These are phyloP conservation scores for Tylopilus balloui DNA, from an alignment of 768 basidiomycete genomes.

Conservation along the genomic window DNA sequence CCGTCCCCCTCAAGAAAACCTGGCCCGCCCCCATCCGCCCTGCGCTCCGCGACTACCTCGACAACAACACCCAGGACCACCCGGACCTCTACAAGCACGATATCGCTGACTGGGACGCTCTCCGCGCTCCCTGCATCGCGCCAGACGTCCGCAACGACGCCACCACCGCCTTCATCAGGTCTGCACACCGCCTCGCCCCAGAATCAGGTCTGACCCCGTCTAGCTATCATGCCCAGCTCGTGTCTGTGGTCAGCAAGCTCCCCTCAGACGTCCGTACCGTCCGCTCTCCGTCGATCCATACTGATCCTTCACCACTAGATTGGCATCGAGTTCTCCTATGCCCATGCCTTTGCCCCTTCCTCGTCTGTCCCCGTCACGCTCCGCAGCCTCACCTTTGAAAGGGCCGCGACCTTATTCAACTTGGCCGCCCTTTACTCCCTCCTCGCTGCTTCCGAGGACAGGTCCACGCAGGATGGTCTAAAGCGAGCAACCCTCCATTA, in stretches of 20 bases:
- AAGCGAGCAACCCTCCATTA: constrained; percentile 70
- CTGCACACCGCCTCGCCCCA: constrained; percentile 25
- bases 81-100: constrained; percentile 84
- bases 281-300: constrained; percentile 3
- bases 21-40: constrained; percentile 50
- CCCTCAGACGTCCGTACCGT: constrained; percentile 60
- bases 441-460: constrained; percentile 66
- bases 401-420: constrained; percentile 77
- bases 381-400: constrained; percentile 76
- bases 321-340: constrained; percentile 66
- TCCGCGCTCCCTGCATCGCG: constrained; percentile 55
- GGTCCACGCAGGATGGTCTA: constrained; percentile 72
- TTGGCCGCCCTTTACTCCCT: constrained; percentile 83
- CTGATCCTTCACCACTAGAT: constrained; percentile 44
- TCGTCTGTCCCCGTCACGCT: constrained; percentile 55
- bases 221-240: constrained; percentile 91
- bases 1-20: constrained; percentile 71
- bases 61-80: constrained; percentile 63
- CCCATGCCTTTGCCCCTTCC: constrained; percentile 58
- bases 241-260: constrained; percentile 78
- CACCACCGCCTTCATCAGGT: constrained; percentile 54
- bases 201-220: constrained; percentile 3
- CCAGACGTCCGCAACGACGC: constrained; percentile 55
- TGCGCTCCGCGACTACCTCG: constrained; percentile 61
- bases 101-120: constrained; percentile 61